Percentiles rank a stretch among this genome's conserved stretches.
Evolutionary conservation across 768 basidiomycete species (phyloP).

Genomic region (Serendipita indica): DNA sequence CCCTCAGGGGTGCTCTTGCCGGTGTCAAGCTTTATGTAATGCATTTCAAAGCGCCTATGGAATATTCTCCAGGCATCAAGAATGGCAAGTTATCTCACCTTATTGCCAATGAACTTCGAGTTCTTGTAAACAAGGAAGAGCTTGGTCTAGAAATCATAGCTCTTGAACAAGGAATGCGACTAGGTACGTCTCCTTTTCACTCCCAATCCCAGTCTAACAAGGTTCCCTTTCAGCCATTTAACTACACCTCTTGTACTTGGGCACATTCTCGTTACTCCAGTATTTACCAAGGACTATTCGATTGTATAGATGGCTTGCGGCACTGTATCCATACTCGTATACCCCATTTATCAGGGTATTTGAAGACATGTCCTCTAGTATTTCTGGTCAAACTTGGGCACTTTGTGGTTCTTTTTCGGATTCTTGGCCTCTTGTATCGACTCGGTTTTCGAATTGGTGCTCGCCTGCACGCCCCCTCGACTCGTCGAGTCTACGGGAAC

Average conservation of each 20-base stretch:
- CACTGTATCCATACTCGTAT: slow-evolving; percentile 5
- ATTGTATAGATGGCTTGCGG: too few species aligned
- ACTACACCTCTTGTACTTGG: too few species aligned
- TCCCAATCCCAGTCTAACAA: too few species aligned
- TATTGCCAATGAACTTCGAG: slow-evolving; percentile 59
- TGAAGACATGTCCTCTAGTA: too few species aligned
- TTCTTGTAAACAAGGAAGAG: slow-evolving; percentile 41
- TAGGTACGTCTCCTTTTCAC: slow-evolving; percentile 38
- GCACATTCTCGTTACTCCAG: too few species aligned
- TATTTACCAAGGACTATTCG: too few species aligned
- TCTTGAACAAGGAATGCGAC: slow-evolving; percentile 66
- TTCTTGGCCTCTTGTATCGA: background rate
- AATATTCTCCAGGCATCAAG: slow-evolving; percentile 24
- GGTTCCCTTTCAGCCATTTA: too few species aligned
- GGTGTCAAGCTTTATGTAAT: slow-evolving; percentile 48
- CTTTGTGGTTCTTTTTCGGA: too few species aligned
- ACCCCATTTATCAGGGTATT: background rate
- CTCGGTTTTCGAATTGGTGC: background rate
- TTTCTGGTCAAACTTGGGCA: too few species aligned
- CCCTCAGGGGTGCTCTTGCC: slow-evolving; percentile 16
- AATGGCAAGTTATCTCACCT: slow-evolving; percentile 43
- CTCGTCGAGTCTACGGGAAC: background rate
- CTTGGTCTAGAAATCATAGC: slow-evolving; percentile 59
- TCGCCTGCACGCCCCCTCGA: too few species aligned
- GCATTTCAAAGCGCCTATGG: slow-evolving; percentile 72